phyloP scores from a whole-genome alignment of 129 eudicot species.

The Mikania micrantha region DNA sequence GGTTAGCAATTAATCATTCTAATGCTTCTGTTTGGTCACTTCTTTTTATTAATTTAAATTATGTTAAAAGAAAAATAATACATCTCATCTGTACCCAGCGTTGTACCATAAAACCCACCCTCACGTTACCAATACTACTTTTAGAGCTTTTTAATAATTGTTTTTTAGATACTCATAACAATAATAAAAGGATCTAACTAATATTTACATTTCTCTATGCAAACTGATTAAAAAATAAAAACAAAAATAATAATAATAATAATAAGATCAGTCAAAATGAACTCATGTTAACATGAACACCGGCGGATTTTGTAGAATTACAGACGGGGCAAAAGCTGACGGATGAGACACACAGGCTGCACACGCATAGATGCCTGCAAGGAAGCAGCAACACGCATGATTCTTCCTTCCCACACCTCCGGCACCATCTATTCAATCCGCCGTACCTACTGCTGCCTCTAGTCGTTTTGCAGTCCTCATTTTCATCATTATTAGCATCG shows the following conservation, averaged over 20 bases:
- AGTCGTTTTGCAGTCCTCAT: neutral
- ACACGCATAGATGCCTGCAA: slow-evolving; percentile 29
- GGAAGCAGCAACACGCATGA: slow-evolving; percentile 29
- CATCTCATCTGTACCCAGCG: neutral
- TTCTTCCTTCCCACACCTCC: slow-evolving; percentile 14
- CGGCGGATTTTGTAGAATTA: slow-evolving; percentile 9
- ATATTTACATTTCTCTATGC: slow-evolving; percentile 1
- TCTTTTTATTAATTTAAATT: neutral
- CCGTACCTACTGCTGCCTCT: neutral
- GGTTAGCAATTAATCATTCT: too few species aligned
- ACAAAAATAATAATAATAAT: too few species aligned
- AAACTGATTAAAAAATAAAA: neutral
- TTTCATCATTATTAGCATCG: neutral
- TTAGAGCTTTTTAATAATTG: too few species aligned
- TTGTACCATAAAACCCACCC: neutral
- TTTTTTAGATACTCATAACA: neutral
- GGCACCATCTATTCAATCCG: neutral
- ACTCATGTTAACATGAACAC: slow-evolving; percentile 12
- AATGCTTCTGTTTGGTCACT: neutral
- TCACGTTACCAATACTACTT: neutral
- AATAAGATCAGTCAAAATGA: slow-evolving; percentile 9
- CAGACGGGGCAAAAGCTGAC: slow-evolving; percentile 23
- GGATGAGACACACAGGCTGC: slow-evolving; percentile 8
- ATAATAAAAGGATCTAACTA: neutral
- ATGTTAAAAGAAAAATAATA: neutral